Percentiles rank a stretch among this genome's conserved stretches.
Conservation (phyloP, 108 stramenopile genomes). For the Pseudonitzschia delicatissima region DNA sequence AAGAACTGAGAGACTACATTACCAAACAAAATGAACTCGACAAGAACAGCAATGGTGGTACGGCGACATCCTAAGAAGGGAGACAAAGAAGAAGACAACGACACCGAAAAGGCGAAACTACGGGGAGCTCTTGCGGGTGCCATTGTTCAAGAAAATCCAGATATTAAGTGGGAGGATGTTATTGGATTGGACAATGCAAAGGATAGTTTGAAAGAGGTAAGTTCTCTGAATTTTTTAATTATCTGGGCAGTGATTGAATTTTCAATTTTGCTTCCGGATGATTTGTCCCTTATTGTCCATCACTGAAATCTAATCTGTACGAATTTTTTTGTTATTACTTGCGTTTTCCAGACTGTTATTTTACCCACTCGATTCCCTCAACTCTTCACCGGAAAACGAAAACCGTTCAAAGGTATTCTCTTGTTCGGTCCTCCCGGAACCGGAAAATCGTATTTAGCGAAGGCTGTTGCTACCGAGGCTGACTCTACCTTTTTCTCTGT, state of each 20-base stretch:
- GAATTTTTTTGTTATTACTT: not conserved
- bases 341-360: conserved; percentile 88
- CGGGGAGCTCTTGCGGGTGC: conserved; percentile 76
- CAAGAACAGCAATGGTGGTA: conserved; percentile 45
- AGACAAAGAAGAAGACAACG: conserved; percentile 66
- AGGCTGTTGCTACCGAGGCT: conserved; percentile 99
- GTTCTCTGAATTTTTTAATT: not conserved
- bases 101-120: conserved; percentile 80
- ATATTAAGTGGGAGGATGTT: conserved; percentile 97
- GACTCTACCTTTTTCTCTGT: conserved; percentile 97
- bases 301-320: not conserved
- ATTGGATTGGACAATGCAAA: conserved; percentile 96
- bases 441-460: conserved; percentile 96
- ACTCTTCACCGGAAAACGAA: conserved; percentile 91
- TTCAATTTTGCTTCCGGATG: not conserved
- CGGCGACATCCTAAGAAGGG: conserved; percentile 47
- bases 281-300: not conserved
- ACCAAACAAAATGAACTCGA: conserved; percentile 75
- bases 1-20: conserved; percentile 88
- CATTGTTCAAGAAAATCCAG: conserved; percentile 94
- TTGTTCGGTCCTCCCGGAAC: conserved; percentile 93
- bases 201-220: conserved; percentile 91
- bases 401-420: conserved; percentile 94
- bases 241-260: not conserved
- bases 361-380: conserved; percentile 92